These are phyloP conservation scores for Inosperma sp. DNA, from an alignment of 768 basidiomycete species.

Conservation along the genomic window DNA sequence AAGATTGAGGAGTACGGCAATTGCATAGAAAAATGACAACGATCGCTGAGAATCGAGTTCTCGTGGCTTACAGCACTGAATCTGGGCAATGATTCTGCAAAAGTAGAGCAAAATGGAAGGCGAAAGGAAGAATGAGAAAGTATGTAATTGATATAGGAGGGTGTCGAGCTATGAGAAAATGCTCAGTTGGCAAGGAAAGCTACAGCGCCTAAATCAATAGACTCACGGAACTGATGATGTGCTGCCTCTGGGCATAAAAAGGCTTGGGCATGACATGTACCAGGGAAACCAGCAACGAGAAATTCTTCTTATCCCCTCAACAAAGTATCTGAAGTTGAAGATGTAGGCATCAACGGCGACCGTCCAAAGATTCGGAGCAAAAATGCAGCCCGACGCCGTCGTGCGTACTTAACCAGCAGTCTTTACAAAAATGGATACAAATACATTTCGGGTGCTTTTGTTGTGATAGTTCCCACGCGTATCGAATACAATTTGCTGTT, in stretches of 20 bases:
- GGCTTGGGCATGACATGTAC: conserved; percentile 56
- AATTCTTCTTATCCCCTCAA: too few relatives aligned
- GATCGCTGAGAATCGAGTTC: conserved; percentile 61
- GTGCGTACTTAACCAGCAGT: too few relatives aligned
- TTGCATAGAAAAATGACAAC: conserved; percentile 62
- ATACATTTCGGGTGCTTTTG: too few relatives aligned
- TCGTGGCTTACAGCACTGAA: conserved; percentile 61
- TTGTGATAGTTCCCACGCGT: too few relatives aligned
- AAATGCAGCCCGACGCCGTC: not conserved
- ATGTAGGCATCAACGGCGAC: not conserved
- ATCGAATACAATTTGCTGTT: too few relatives aligned
- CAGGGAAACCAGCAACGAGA: not conserved
- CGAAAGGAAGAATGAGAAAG: conserved; percentile 72
- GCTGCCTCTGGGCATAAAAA: conserved; percentile 63
- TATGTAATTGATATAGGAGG: conserved; percentile 67
- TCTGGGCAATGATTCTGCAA: conserved; percentile 55
- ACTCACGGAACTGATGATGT: conserved; percentile 63
- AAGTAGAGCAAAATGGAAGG: conserved; percentile 57
- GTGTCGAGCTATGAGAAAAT: conserved; percentile 52
- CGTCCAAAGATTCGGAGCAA: not conserved
- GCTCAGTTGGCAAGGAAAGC: conserved; percentile 2
- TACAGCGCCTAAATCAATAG: conserved; percentile 8
- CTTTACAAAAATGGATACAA: too few relatives aligned
- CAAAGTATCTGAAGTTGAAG: not conserved
- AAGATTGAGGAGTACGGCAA: conserved; percentile 55